Evolutionary conservation across 257 asterid genomes (phyloP).

Genomic region (Linderniella brevidens): DNA sequence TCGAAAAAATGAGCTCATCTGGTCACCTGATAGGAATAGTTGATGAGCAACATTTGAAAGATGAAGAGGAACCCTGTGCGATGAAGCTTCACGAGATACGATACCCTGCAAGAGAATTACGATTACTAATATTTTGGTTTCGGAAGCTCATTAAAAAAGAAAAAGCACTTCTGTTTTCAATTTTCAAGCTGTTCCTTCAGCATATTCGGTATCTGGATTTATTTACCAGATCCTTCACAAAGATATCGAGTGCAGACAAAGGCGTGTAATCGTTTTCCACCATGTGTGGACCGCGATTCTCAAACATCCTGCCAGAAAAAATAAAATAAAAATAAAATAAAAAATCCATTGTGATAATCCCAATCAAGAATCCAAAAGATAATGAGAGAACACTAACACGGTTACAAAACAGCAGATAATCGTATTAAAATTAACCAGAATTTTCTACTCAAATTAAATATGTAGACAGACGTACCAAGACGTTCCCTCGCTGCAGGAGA

Average conservation of each 20-base stretch:
- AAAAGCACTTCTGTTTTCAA: not conserved
- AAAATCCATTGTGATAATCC: no score
- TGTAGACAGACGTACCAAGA: conserved; percentile 45
- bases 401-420: no score
- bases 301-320: conserved; percentile 78
- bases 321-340: no score
- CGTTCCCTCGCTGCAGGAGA: conserved; percentile 61
- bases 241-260: conserved; percentile 88
- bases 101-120: conserved; percentile 55
- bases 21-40: conserved; percentile 70
- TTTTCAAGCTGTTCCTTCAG: conserved; percentile 5
- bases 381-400: no score
- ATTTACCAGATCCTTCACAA: conserved; percentile 94
- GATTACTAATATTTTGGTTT: not conserved
- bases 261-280: conserved; percentile 90
- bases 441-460: no score
- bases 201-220: no score
- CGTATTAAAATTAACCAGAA: no score
- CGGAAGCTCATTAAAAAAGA: conserved; percentile 6
- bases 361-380: no score
- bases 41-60: conserved; percentile 82
- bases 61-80: conserved; percentile 70
- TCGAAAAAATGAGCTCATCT: conserved; percentile 6
- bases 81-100: conserved; percentile 76
- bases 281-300: conserved; percentile 97